Evolutionary conservation across 176 grass and related monocot species (phyloP).

Genomic region (Puccinellia tenuiflora): DNA sequence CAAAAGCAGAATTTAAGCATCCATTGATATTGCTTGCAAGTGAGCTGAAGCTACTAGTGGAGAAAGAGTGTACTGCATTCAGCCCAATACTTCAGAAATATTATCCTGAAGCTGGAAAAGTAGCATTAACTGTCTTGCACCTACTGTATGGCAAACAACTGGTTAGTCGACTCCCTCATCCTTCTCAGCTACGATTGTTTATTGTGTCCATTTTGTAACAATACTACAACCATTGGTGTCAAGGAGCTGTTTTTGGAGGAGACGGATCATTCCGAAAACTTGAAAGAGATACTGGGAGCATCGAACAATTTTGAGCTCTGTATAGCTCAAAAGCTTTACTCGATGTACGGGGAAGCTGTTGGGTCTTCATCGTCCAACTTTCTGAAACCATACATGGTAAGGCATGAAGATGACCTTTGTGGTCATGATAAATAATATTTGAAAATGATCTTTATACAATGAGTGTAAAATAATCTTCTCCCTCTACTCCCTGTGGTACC

Average conservation of each 20-base stretch:
- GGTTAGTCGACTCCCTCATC: slow-evolving; percentile 45
- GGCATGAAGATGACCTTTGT: slow-evolving; percentile 6
- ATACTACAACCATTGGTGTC: slow-evolving; percentile 29
- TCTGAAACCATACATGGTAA: slow-evolving; percentile 75
- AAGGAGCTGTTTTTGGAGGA: slow-evolving; percentile 69
- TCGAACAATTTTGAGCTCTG: slow-evolving; percentile 65
- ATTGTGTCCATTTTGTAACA: slow-evolving; percentile 22
- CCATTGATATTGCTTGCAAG: slow-evolving; percentile 59
- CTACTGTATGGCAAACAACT: slow-evolving; percentile 68
- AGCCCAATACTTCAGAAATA: slow-evolving; percentile 49
- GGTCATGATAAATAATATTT: background rate
- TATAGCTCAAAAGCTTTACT: slow-evolving; percentile 59
- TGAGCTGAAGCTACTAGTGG: slow-evolving; percentile 57
- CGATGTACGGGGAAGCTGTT: slow-evolving; percentile 31
- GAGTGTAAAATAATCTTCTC: background rate
- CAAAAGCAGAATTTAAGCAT: slow-evolving; percentile 48
- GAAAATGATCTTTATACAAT: background rate
- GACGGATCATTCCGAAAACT: slow-evolving; percentile 31
- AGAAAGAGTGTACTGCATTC: slow-evolving; percentile 64
- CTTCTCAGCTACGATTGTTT: slow-evolving; percentile 17
- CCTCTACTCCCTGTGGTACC: background rate
- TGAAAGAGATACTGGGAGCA: slow-evolving; percentile 59
- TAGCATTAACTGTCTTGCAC: slow-evolving; percentile 60
- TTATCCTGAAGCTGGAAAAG: slow-evolving; percentile 65
- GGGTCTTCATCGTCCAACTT: slow-evolving; percentile 38